These are phyloP conservation scores for Mesotaenium endlicherianum DNA, from an alignment of 139 green algal genomes.

Conservation along the genomic window DNA sequence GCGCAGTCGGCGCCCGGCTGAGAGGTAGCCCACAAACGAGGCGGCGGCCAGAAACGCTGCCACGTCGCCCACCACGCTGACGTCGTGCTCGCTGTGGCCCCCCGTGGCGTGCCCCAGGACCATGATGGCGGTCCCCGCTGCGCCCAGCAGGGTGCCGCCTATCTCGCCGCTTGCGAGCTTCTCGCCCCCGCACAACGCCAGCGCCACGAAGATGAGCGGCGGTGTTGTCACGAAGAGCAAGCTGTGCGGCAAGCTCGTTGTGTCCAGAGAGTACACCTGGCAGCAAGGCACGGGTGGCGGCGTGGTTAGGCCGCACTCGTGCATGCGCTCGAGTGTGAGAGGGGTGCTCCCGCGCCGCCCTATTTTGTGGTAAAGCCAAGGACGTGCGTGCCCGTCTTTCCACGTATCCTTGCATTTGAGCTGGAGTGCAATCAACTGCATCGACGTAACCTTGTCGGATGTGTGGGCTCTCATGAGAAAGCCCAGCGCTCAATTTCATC, in stretches of 20 bases:
- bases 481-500: too few relatives aligned
- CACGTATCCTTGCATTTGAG: too few relatives aligned
- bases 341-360: too few relatives aligned
- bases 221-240: constrained; percentile 73
- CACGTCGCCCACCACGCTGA: constrained; percentile 66
- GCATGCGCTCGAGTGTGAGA: too few relatives aligned
- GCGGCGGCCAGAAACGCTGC: constrained; percentile 58
- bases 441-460: too few relatives aligned
- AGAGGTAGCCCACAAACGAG: constrained; percentile 61
- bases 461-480: too few relatives aligned
- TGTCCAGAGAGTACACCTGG: constrained; percentile 57
- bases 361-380: too few relatives aligned
- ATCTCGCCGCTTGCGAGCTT: constrained; percentile 60
- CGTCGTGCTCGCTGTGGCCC: constrained; percentile 8
- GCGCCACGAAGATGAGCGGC: constrained; percentile 69
- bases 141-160: background rate
- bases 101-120: background rate
- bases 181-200: constrained; percentile 51
- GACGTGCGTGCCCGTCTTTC: too few relatives aligned
- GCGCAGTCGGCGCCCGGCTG: constrained; percentile 51
- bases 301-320: too few relatives aligned
- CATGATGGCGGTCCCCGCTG: background rate
- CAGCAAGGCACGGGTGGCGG: background rate
- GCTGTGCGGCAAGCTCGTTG: constrained; percentile 66
- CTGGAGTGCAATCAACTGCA: too few relatives aligned